A percentile compares a stretch with the other conserved stretches of the same genome.
These are phyloP conservation scores for Boletus reticuloceps DNA, from an alignment of 768 basidiomycete species.

Conservation along the genomic window DNA sequence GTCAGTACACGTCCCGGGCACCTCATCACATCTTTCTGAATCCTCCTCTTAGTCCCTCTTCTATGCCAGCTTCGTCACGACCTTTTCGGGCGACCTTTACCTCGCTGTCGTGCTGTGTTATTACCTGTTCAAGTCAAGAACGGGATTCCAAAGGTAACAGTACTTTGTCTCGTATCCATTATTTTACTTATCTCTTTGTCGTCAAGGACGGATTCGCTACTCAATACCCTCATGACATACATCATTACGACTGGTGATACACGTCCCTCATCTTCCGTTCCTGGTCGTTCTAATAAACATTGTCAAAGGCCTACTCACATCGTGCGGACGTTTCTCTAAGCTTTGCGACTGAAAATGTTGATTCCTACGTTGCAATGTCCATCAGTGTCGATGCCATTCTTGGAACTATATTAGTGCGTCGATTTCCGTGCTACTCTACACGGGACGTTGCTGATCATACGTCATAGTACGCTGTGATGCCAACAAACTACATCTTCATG, in stretches of 20 bases:
- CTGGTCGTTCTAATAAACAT: background rate
- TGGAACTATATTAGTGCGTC: slow-evolving; percentile 40
- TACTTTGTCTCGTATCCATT: background rate
- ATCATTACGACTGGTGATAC: slow-evolving; percentile 52
- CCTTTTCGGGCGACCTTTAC: slow-evolving; percentile 49
- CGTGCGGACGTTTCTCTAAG: slow-evolving; percentile 29
- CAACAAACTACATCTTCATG: slow-evolving; percentile 53
- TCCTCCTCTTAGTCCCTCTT: slow-evolving; percentile 39
- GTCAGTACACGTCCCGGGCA: slow-evolving; percentile 25
- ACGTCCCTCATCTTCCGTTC: slow-evolving; percentile 12
- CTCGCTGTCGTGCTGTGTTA: slow-evolving; percentile 50
- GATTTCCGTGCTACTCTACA: background rate
- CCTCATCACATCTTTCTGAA: background rate
- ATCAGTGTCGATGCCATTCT: slow-evolving; percentile 45
- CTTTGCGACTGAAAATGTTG: background rate
- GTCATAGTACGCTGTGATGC: slow-evolving; percentile 48
- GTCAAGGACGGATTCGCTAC: slow-evolving; percentile 48
- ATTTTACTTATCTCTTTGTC: background rate
- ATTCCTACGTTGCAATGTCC: background rate
- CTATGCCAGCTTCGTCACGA: slow-evolving; percentile 50
- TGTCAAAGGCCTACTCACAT: slow-evolving; percentile 38
- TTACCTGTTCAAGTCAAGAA: slow-evolving; percentile 46
- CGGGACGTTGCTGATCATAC: background rate
- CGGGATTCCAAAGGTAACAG: slow-evolving; percentile 47
- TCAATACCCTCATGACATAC: slow-evolving; percentile 48